phyloP scores from a whole-genome alignment of 495 filamentous ascomycete genomes.

The Extremus antarcticus region DNA sequence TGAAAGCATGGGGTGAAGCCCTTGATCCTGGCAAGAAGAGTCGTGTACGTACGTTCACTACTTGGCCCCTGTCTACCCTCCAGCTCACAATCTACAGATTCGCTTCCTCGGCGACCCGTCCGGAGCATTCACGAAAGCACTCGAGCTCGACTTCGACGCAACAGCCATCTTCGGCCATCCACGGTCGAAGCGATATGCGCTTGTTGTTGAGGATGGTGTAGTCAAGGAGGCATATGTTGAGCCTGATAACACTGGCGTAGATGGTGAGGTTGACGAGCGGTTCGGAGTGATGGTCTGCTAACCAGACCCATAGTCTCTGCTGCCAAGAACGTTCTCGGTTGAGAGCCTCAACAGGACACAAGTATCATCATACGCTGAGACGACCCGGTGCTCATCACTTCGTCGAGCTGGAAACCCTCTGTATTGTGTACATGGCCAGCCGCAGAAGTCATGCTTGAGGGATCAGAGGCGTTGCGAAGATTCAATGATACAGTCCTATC shows the following conservation, averaged over 20 bases:
- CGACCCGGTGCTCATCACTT: no score
- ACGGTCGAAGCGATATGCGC: conserved; percentile 80
- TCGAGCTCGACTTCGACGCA: conserved; percentile 77
- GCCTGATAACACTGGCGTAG: conserved; percentile 84
- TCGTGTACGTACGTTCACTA: conserved; percentile 48
- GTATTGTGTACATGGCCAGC: no score
- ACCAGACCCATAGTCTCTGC: no score
- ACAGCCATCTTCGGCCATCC: conserved; percentile 72
- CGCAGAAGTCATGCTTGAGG: no score
- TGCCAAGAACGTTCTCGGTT: no score
- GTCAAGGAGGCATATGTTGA: conserved; percentile 48
- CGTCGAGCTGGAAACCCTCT: no score
- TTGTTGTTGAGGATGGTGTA: conserved; percentile 38
- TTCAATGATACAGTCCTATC: no score
- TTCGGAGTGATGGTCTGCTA: no score
- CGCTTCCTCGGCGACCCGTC: conserved; percentile 86
- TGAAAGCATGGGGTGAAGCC: conserved; percentile 71
- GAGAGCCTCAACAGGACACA: no score
- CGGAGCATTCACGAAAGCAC: conserved; percentile 70
- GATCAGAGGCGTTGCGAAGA: no score
- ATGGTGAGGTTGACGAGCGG: conserved; percentile 53
- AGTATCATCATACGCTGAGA: no score
- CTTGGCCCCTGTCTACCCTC: not conserved
- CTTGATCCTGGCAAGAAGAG: conserved; percentile 61
- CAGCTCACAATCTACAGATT: conserved; percentile 37